A percentile compares a stretch with the other conserved stretches of the same genome.
These are phyloP conservation scores for Verticillium longisporum DNA, from an alignment of 2,329 filamentous ascomycete genomes.

Conservation along the genomic window DNA sequence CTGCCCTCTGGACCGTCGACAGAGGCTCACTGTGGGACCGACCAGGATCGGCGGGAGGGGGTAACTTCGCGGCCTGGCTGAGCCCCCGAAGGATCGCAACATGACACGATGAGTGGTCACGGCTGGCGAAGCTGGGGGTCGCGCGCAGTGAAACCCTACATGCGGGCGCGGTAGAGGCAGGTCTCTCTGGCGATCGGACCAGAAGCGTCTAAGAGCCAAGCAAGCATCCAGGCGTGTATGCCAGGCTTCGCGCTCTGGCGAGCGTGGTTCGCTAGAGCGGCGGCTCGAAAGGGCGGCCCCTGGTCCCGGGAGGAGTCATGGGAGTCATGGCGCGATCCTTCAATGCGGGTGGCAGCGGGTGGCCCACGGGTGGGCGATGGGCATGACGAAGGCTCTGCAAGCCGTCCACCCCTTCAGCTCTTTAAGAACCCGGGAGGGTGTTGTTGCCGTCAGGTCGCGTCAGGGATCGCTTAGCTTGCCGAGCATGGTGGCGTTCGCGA, in stretches of 20 bases:
- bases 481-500: too few relatives aligned
- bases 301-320: not conserved
- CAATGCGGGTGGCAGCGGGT: not conserved
- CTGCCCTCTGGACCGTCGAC: not conserved
- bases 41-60: not conserved
- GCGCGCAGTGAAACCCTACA: not conserved
- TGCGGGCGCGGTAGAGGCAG: not conserved
- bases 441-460: too few relatives aligned
- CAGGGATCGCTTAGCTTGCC: too few relatives aligned
- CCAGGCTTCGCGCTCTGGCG: not conserved
- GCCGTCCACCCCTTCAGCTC: not conserved
- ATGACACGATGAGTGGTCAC: not conserved
- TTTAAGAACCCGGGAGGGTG: not conserved
- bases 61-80: not conserved
- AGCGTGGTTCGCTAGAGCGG: not conserved
- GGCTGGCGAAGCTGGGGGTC: not conserved
- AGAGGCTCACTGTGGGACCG: not conserved
- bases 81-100: not conserved
- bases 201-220: not conserved
- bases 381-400: not conserved
- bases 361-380: not conserved
- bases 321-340: not conserved
- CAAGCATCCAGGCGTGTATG: not conserved
- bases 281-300: not conserved
- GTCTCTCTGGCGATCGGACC: not conserved